A percentile compares a stretch with the other conserved stretches of the same genome.
Conservation (phyloP, 1,284 basidiomycete genomes). For the Ganoderma multipileum region DNA sequence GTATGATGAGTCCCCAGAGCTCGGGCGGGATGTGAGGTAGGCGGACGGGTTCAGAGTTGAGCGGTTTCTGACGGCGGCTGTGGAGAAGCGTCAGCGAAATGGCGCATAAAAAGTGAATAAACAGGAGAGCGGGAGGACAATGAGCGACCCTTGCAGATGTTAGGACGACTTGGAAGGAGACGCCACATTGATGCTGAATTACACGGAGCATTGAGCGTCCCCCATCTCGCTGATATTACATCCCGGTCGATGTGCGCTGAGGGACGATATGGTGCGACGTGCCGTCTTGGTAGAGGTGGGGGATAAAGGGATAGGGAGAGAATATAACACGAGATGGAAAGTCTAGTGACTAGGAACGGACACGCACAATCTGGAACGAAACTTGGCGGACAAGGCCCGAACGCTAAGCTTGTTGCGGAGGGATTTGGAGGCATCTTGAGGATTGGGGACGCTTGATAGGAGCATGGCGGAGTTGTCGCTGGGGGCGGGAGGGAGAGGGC, state of each 20-base stretch:
- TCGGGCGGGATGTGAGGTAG: conserved; percentile 60
- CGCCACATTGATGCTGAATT: conserved; percentile 19
- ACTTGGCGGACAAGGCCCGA: conserved; percentile 20
- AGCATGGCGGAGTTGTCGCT: conserved; percentile 26
- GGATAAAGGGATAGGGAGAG: neutral
- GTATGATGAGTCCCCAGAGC: conserved; percentile 65
- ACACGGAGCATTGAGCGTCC: conserved; percentile 14
- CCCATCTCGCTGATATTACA: neutral
- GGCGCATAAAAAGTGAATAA: neutral
- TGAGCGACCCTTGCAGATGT: neutral
- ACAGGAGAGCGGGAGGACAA: neutral
- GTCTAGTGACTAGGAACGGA: neutral
- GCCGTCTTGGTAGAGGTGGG: too few species aligned
- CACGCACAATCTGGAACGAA: conserved; percentile 29
- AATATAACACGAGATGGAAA: neutral
- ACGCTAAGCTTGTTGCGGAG: conserved; percentile 19
- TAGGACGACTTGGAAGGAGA: neutral
- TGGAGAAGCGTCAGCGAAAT: conserved; percentile 5
- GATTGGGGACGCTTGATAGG: conserved; percentile 9
- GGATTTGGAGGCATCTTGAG: neutral
- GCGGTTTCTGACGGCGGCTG: conserved; percentile 23
- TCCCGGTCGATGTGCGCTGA: too few species aligned
- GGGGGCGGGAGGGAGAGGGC: conserved; percentile 7
- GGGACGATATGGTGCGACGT: too few species aligned
- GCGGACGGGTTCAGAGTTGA: conserved; percentile 11